Conservation (phyloP, 805 yeast genomes). For the Candida boidinii region DNA sequence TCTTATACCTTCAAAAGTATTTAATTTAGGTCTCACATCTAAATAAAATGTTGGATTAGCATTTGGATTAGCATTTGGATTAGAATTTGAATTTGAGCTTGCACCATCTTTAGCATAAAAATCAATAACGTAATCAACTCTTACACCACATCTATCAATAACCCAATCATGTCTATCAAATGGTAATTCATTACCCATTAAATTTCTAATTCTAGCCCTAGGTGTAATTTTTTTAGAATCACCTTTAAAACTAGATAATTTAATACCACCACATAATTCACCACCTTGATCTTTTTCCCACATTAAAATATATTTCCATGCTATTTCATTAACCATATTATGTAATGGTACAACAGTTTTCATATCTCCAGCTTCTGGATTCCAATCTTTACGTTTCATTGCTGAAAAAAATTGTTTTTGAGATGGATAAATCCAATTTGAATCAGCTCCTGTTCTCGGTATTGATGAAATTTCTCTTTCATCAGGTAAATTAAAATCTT, state of each 20-base stretch:
- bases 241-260: slow-evolving; percentile 81
- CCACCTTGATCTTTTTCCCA: slow-evolving; percentile 70
- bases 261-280: slow-evolving; percentile 74
- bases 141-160: slow-evolving; percentile 74
- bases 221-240: slow-evolving; percentile 84
- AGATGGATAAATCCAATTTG: slow-evolving; percentile 92
- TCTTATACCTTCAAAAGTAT: slow-evolving; percentile 70
- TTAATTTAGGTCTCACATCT: slow-evolving; percentile 90
- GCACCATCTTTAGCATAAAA: too few relatives aligned
- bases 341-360: slow-evolving; percentile 87
- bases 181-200: slow-evolving; percentile 68
- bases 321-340: slow-evolving; percentile 86
- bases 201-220: slow-evolving; percentile 61
- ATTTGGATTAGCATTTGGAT: slow-evolving; percentile 39
- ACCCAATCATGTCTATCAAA: slow-evolving; percentile 97
- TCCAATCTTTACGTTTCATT: slow-evolving; percentile 85
- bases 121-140: slow-evolving; percentile 87
- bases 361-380: slow-evolving; percentile 80
- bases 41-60: slow-evolving; percentile 47
- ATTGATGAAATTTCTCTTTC: slow-evolving; percentile 75
- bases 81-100: slow-evolving; percentile 15
- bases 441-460: slow-evolving; percentile 61
- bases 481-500: slow-evolving; percentile 39
- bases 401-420: slow-evolving; percentile 93
- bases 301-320: slow-evolving; percentile 73